Percentiles rank a stretch among this genome's conserved stretches.
These are phyloP conservation scores for Aspergillus baeticus DNA, from an alignment of 495 filamentous ascomycete genomes.

Conservation along the genomic window DNA sequence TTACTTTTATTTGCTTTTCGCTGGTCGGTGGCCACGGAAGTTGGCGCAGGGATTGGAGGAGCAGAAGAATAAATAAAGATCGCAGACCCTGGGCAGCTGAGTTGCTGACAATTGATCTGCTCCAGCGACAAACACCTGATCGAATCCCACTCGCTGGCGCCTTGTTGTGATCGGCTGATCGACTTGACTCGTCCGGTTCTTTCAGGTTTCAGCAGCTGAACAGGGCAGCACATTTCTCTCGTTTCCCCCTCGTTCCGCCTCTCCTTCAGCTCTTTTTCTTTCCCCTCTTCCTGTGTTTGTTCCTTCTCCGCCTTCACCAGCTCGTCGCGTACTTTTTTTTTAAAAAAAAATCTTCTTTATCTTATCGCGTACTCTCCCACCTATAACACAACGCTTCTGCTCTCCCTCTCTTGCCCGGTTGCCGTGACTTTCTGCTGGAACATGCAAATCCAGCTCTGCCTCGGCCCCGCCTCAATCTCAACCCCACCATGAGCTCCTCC, in stretches of 20 bases:
- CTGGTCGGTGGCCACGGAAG: neutral
- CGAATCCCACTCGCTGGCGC: too few relatives aligned
- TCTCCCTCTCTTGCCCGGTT: neutral
- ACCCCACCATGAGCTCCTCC: constrained; percentile 62
- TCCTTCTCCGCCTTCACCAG: neutral
- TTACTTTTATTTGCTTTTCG: neutral
- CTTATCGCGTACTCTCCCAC: too few relatives aligned
- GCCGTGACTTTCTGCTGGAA: constrained; percentile 16
- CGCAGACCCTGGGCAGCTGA: neutral
- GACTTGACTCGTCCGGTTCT: neutral
- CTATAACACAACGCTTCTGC: neutral
- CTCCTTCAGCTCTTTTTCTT: neutral
- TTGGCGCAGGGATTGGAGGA: neutral
- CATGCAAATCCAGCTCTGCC: constrained; percentile 33
- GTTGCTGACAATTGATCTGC: too few relatives aligned
- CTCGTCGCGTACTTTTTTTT: neutral
- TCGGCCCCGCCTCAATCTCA: constrained; percentile 24
- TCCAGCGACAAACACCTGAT: too few relatives aligned
- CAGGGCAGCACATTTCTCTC: too few relatives aligned
- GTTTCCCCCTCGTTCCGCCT: constrained; percentile 6
- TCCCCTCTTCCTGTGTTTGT: neutral
- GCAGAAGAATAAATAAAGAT: neutral
- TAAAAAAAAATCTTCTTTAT: too few relatives aligned
- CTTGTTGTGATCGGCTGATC: constrained; percentile 19
- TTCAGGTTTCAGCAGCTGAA: too few relatives aligned